phyloP scores from a whole-genome alignment of 2,329 filamentous ascomycete genomes.

The Exophiala oligosperma region DNA sequence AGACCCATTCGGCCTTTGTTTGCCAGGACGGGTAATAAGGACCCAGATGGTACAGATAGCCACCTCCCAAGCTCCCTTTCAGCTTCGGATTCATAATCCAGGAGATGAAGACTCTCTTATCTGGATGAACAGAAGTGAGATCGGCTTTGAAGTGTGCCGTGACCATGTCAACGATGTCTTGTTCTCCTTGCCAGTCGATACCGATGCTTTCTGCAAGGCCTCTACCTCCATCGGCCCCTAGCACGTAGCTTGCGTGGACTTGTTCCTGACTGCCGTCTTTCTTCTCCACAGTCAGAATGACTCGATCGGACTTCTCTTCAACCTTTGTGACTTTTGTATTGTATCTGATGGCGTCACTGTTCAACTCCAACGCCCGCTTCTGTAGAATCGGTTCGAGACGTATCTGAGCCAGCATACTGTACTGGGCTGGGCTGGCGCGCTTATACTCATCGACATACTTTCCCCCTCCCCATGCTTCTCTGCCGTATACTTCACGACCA shows the following conservation, averaged over 20 bases:
- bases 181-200: constrained; percentile 34
- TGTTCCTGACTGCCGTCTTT: constrained; percentile 8
- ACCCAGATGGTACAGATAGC: constrained; percentile 38
- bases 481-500: constrained; percentile 32
- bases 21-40: constrained; percentile 32
- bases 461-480: constrained; percentile 35
- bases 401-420: constrained; percentile 37
- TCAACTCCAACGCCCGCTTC: constrained; percentile 33
- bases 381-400: constrained; percentile 39
- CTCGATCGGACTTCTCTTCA: constrained; percentile 27
- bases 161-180: constrained; percentile 37
- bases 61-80: constrained; percentile 36
- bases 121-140: constrained; percentile 31
- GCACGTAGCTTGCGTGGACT: constrained; percentile 32
- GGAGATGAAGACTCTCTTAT: constrained; percentile 35
- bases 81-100: constrained; percentile 38
- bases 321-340: constrained; percentile 31
- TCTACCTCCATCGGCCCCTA: constrained; percentile 38
- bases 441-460: constrained; percentile 30
- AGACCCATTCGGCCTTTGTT: constrained; percentile 37
- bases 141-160: constrained; percentile 36
- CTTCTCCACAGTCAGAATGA: constrained; percentile 27
- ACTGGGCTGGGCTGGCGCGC: constrained; percentile 30
- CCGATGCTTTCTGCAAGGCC: constrained; percentile 33
- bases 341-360: constrained; percentile 33